Percentiles rank a stretch among this genome's conserved stretches.
Evolutionary conservation across 805 yeast species (phyloP).

Genomic region (Saturnispora sekii): DNA sequence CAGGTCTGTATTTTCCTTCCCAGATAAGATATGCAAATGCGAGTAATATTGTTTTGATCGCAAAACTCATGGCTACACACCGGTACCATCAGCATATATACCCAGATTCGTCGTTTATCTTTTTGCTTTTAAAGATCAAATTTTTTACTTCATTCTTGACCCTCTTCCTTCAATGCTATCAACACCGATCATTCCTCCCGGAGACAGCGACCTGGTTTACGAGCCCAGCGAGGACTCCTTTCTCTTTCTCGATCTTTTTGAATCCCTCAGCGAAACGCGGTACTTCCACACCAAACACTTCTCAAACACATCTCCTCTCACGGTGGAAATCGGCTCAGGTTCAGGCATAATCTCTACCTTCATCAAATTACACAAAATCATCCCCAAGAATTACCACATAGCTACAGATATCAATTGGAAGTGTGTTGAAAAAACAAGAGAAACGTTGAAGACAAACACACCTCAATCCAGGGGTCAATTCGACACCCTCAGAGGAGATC

Average conservation of each 20-base stretch:
- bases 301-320: constrained; percentile 35
- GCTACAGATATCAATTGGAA: constrained; percentile 77
- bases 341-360: constrained; percentile 85
- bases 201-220: constrained; percentile 67
- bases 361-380: constrained; percentile 41
- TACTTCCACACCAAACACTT: constrained; percentile 24
- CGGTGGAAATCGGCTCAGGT: constrained; percentile 85
- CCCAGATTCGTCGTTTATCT: too few species aligned
- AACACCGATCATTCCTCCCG: constrained; percentile 53
- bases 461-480: constrained; percentile 18
- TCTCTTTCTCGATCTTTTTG: constrained; percentile 72
- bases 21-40: too few species aligned
- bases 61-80: too few species aligned
- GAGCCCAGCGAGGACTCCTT: constrained; percentile 95
- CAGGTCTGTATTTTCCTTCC: too few species aligned
- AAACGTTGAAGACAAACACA: constrained; percentile 29
- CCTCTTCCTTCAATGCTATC: constrained; percentile 47
- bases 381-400: constrained; percentile 44
- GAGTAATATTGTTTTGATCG: too few species aligned
- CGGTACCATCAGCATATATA: too few species aligned
- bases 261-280: constrained; percentile 35
- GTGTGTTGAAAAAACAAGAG: constrained; percentile 49
- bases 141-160: neutral
- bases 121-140: too few species aligned
- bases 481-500: constrained; percentile 47